Conservation (phyloP, 768 basidiomycete genomes). For the Asterophora lycoperdoides region DNA sequence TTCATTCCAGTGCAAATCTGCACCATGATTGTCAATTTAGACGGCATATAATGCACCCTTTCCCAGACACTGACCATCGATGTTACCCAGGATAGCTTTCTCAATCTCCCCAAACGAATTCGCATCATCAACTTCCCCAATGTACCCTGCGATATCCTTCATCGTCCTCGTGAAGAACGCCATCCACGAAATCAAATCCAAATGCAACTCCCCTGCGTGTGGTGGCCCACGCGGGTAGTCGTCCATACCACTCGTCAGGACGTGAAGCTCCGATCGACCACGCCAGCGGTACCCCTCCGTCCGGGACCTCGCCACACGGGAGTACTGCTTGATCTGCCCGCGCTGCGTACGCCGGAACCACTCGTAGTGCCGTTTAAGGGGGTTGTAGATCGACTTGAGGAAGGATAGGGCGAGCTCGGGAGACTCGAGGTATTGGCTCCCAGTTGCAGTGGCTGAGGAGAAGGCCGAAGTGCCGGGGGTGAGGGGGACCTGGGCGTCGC, state of each 20-base stretch:
- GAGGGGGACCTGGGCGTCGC: constrained; percentile 48
- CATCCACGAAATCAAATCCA: constrained; percentile 96
- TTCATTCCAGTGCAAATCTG: constrained; percentile 93
- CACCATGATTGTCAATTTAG: background rate
- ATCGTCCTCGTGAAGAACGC: constrained; percentile 94
- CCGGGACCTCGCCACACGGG: constrained; percentile 75
- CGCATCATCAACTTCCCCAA: constrained; percentile 83
- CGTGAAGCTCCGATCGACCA: constrained; percentile 79
- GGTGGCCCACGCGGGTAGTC: constrained; percentile 92
- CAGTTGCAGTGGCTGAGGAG: constrained; percentile 17
- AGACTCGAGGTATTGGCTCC: constrained; percentile 49
- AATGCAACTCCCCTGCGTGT: constrained; percentile 86
- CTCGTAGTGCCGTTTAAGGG: constrained; percentile 86
- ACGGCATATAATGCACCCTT: background rate
- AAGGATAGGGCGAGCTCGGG: constrained; percentile 60
- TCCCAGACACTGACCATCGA: constrained; percentile 56
- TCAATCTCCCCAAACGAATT: constrained; percentile 75
- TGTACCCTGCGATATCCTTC: constrained; percentile 81
- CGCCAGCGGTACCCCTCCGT: constrained; percentile 95
- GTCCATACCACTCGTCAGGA: constrained; percentile 93
- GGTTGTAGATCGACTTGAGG: constrained; percentile 76
- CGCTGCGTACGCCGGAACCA: constrained; percentile 96
- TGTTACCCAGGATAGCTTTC: constrained; percentile 75
- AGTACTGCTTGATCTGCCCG: constrained; percentile 91
- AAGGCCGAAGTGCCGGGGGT: constrained; percentile 12